Evolutionary conservation across 805 yeast species (phyloP).

Genomic region (Kluyveromyces wickerhamii): DNA sequence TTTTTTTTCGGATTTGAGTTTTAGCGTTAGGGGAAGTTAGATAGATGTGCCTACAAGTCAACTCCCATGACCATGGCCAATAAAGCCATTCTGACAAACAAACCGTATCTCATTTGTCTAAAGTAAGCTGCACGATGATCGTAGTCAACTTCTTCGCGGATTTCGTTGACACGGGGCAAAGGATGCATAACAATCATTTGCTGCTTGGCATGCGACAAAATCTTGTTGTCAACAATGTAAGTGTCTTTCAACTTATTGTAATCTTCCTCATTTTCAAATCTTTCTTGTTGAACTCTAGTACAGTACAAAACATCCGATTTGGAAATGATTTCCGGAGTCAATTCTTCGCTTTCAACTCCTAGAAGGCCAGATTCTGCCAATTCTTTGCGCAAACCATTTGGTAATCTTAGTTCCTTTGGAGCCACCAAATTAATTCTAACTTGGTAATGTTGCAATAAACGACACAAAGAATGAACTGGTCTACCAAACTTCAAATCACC

Average conservation of each 20-base stretch:
- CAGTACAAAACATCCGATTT: slow-evolving; percentile 93
- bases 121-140: slow-evolving; percentile 99
- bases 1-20: too few relatives aligned
- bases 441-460: slow-evolving; percentile 83
- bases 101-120: slow-evolving; percentile 98
- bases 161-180: slow-evolving; percentile 93
- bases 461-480: slow-evolving; percentile 94
- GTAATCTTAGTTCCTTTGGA: slow-evolving; percentile 82
- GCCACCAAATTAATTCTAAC: slow-evolving; percentile 88
- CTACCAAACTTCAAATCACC: slow-evolving; percentile 98
- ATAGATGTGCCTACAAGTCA: slow-evolving; percentile 43
- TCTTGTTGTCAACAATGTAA: slow-evolving; percentile 86
- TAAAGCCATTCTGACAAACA: slow-evolving; percentile 97
- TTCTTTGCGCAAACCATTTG: slow-evolving; percentile 61
- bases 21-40: not conserved
- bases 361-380: slow-evolving; percentile 61
- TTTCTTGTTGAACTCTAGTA: slow-evolving; percentile 96
- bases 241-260: slow-evolving; percentile 86
- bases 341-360: slow-evolving; percentile 61
- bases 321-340: slow-evolving; percentile 79
- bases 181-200: slow-evolving; percentile 99
- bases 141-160: slow-evolving; percentile 96
- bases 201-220: slow-evolving; percentile 86
- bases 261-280: slow-evolving; percentile 69
- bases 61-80: slow-evolving; percentile 97